Evolutionary conservation across 2,329 filamentous ascomycete genomes (phyloP).

Genomic region (Pseudohalonectria lignicola): DNA sequence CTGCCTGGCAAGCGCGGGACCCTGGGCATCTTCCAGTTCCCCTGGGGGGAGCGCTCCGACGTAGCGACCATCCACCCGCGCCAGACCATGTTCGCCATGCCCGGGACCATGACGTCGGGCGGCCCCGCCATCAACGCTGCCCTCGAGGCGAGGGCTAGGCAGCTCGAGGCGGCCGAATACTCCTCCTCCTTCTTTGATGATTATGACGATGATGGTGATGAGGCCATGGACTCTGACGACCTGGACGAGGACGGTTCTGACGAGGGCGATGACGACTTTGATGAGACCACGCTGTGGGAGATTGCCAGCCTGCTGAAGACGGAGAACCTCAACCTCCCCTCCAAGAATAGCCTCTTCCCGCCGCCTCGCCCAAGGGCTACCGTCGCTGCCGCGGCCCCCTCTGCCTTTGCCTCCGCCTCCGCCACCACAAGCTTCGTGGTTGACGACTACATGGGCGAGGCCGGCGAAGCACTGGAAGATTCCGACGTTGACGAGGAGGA

Average conservation of each 20-base stretch:
- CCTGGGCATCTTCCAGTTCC: conserved; percentile 54
- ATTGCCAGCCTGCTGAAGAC: conserved; percentile 48
- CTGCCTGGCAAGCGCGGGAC: conserved; percentile 46
- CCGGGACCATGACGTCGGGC: conserved; percentile 37
- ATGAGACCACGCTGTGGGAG: conserved; percentile 52
- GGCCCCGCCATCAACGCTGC: conserved; percentile 17
- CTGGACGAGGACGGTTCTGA: conserved; percentile 22
- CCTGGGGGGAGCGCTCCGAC: conserved; percentile 54
- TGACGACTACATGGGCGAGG: conserved; percentile 21
- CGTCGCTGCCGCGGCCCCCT: too few species aligned
- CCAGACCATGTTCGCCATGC: conserved; percentile 29
- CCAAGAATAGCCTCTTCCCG: conserved; percentile 38
- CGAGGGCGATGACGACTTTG: conserved; percentile 40
- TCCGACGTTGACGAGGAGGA: conserved; percentile 8
- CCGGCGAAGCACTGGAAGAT: conserved; percentile 13
- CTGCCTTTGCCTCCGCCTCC: too few species aligned
- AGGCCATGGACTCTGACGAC: conserved; percentile 23
- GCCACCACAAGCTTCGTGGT: conserved; percentile 13
- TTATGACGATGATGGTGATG: conserved; percentile 39
- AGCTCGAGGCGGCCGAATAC: conserved; percentile 27
- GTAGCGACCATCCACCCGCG: conserved; percentile 31
- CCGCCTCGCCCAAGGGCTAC: too few species aligned
- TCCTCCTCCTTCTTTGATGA: conserved; percentile 49
- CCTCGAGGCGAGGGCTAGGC: conserved; percentile 20
- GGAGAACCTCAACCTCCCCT: conserved; percentile 37